A percentile compares a stretch with the other conserved stretches of the same genome.
phyloP scores from a whole-genome alignment of 2,329 filamentous ascomycete genomes.

The Cladosporium sp. region DNA sequence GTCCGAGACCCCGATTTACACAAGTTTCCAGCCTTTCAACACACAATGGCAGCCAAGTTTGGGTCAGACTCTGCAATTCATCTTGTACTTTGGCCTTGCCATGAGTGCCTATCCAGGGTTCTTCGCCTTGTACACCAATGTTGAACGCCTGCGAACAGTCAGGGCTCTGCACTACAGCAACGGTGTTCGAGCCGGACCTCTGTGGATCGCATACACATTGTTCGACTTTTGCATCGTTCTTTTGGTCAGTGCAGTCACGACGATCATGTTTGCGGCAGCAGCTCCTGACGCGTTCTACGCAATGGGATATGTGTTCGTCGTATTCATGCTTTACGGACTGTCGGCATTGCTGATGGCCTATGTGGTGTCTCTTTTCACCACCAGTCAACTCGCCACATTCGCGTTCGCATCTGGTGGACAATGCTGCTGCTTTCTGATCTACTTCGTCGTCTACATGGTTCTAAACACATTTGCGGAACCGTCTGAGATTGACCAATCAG shows the following conservation, averaged over 20 bases:
- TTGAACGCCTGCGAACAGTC: constrained; percentile 73
- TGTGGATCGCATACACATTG: constrained; percentile 77
- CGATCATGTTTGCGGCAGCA: constrained; percentile 62
- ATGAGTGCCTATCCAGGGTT: constrained; percentile 77
- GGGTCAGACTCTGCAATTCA: constrained; percentile 70
- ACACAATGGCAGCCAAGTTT: constrained; percentile 64
- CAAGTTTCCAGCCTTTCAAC: constrained; percentile 70
- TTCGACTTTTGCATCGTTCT: constrained; percentile 79
- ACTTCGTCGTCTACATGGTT: constrained; percentile 41
- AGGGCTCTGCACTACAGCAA: constrained; percentile 87
- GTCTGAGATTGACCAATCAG: constrained; percentile 60
- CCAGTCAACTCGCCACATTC: constrained; percentile 76
- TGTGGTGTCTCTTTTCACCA: constrained; percentile 72
- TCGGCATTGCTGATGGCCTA: constrained; percentile 74
- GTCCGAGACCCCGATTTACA: constrained; percentile 63
- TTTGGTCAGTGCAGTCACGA: constrained; percentile 58
- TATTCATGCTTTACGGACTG: constrained; percentile 76
- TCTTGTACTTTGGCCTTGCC: constrained; percentile 75
- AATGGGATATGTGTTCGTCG: constrained; percentile 73
- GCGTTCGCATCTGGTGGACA: constrained; percentile 76
- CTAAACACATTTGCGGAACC: constrained; percentile 67
- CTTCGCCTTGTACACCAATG: constrained; percentile 83
- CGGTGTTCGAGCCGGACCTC: constrained; percentile 71
- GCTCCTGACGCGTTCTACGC: constrained; percentile 67
- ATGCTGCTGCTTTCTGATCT: constrained; percentile 48